Base-by-base conservation (phyloP, 768 basidiomycete genomes). In the Podaxis sp. region DNA sequence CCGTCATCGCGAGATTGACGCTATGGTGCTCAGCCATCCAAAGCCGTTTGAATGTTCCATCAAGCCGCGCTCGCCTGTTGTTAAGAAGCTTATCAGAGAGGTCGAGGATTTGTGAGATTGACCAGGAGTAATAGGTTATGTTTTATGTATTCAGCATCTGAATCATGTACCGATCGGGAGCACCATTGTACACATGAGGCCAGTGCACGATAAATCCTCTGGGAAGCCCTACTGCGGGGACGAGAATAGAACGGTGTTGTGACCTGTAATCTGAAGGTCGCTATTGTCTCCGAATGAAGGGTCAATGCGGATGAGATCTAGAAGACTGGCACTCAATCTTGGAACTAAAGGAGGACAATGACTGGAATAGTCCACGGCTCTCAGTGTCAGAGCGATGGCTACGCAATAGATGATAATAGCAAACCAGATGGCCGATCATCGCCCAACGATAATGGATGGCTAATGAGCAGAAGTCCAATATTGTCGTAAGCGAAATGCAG, bases 31-130 rank as follows among this genome's bases (percentile, higher is more conserved):
- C 12, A 63, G 65, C 5, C 43, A 49, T 24, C 65, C 65, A 3
- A 59, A 63, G 24, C 61, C 65, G 13, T 63, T 66, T 29, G 57
- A 63, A 33, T 65, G 64, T 55, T 62, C 53, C 4, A 63, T 66
- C 43, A 61, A 46, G 50, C 61, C 65, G 17, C 55, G 65, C 19
- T 59, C 47, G 4, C 37, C 43, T 37, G 57, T 47, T 3, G 57
- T 38, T 12, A 56, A 43, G 47, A 46, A 59, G 13, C 37, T 62
- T 25, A 59, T 65, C 49, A 65, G n/a, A 24, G 59, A 54, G 15
- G 25, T 29, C 24, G 29, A 29, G 25, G 40, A 43, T 36, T 33
- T 33, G 11, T 61, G 33, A 22, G 29, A 50, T 50, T 46, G 33
- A 33, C 33, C 33, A 33, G 33, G 33, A 33, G 33, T 33, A 33